A percentile compares a stretch with the other conserved stretches of the same genome.
These are phyloP conservation scores for Coccomyxa sp. DNA, from an alignment of 139 green algal species.

Conservation along the genomic window DNA sequence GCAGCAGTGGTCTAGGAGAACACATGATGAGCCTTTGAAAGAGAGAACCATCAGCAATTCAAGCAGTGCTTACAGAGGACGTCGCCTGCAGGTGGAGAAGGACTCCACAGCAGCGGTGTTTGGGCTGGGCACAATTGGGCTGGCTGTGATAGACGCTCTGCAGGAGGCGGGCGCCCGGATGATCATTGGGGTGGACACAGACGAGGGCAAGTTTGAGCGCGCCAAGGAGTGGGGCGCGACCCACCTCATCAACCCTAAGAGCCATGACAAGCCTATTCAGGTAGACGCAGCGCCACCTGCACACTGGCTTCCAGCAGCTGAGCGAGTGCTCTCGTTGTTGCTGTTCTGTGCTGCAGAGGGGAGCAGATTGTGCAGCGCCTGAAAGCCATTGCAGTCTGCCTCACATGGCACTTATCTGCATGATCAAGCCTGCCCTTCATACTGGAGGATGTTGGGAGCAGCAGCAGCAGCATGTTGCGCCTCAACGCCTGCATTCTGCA, in stretches of 20 bases:
- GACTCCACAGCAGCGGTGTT: constrained; percentile 87
- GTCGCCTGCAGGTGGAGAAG: constrained; percentile 62
- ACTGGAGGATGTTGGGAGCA: too few species aligned
- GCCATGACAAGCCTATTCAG: constrained; percentile 77
- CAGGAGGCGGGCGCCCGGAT: constrained; percentile 46
- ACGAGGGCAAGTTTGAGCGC: constrained; percentile 79
- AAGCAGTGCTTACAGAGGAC: too few species aligned
- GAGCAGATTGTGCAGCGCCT: not conserved
- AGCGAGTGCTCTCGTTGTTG: not conserved
- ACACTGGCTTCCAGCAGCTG: not conserved
- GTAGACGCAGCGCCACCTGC: not conserved
- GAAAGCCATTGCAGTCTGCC: too few species aligned
- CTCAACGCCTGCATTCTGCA: not conserved
- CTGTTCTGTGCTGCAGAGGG: not conserved
- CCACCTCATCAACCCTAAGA: constrained; percentile 84
- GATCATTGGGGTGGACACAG: constrained; percentile 94
- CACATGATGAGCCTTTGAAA: too few species aligned
- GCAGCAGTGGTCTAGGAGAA: too few species aligned
- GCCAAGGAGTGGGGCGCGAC: constrained; percentile 83
- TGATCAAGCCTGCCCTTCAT: too few species aligned
- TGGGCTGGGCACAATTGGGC: constrained; percentile 79
- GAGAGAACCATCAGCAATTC: too few species aligned
- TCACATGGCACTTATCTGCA: too few species aligned
- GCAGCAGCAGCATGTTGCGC: too few species aligned
- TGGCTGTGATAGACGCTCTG: constrained; percentile 88